phyloP scores from a whole-genome alignment of 805 yeast genomes.

The fission yeast (Schizosaccharomyces pombe) region DNA sequence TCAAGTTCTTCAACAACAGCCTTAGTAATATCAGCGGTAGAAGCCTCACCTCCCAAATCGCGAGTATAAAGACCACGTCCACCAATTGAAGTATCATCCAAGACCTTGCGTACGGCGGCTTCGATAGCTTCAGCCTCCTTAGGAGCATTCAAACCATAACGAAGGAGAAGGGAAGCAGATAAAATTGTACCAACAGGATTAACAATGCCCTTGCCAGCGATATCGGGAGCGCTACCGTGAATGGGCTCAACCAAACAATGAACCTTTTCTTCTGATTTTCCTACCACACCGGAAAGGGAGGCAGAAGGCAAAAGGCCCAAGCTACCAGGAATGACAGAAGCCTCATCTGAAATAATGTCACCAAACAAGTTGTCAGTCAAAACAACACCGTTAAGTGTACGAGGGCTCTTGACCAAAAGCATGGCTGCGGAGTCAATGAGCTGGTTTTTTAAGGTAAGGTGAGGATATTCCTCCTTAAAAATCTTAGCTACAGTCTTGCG shows the following conservation, averaged over 20 bases:
- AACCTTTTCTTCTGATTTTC: slow-evolving; percentile 55
- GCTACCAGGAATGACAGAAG: slow-evolving; percentile 93
- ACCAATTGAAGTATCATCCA: slow-evolving; percentile 36
- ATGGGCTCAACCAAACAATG: slow-evolving; percentile 96
- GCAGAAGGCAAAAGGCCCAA: slow-evolving; percentile 90
- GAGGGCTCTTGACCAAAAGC: slow-evolving; percentile 83
- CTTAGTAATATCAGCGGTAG: slow-evolving; percentile 82
- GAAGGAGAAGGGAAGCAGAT: slow-evolving; percentile 91
- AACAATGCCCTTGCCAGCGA: slow-evolving; percentile 70
- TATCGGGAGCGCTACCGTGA: slow-evolving; percentile 97
- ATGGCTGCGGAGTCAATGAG: slow-evolving; percentile 96
- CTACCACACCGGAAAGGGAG: slow-evolving; percentile 82
- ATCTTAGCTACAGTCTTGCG: slow-evolving; percentile 76
- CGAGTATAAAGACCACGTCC: slow-evolving; percentile 46
- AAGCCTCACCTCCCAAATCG: slow-evolving; percentile 64
- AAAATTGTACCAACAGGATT: slow-evolving; percentile 96
- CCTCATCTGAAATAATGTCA: slow-evolving; percentile 93
- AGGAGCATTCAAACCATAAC: slow-evolving; percentile 59
- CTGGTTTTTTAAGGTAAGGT: slow-evolving; percentile 69
- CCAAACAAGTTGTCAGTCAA: slow-evolving; percentile 95
- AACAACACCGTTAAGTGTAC: slow-evolving; percentile 73
- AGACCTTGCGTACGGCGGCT: slow-evolving; percentile 58
- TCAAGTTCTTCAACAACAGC: slow-evolving; percentile 26
- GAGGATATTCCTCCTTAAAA: slow-evolving; percentile 74
- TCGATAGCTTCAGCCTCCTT: slow-evolving; percentile 78